Evolutionary conservation across 129 eudicot species (phyloP), one percentile per base, ranked within the genome.

Genomic region (Helianthus annuus): DNA sequence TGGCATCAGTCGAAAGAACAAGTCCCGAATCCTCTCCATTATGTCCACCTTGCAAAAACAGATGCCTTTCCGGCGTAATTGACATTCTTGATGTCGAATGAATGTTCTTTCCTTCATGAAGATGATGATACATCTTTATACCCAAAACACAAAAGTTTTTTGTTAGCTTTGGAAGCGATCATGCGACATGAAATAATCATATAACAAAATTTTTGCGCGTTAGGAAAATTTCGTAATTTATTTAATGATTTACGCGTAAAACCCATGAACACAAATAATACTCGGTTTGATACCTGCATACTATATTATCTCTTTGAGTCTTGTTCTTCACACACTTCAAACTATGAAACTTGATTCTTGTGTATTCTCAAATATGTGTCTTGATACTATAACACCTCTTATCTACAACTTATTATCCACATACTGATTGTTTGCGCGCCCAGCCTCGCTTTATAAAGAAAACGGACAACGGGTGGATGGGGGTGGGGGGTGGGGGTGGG

Each of bases 1-100:
- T 95, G 29, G 99, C 96, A 80, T 95, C 99, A 5, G 99, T 95
- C 64, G 99, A 95, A 63, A 95, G 94, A 51, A 95, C 97, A 55
- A 91, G 96, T 52, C 94, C 97, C 1, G 97, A 91, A 64, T 90
- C 93, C n/a, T 87, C 84, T 6, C 74, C 69, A 36, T 79, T 83
- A 78, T 82, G 88, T 71, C 83, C 92, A 56, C 90, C 94, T 83
- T 85, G 97, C 70, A 85, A 73, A 83, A 88, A 88, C 85, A 90
- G 39, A 57, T 88, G 92, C 73, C 96, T 86, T 69, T 94, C 99
- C 64, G 84, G 87, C 24, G 86, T 84, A 38, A 81, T 66, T 9
- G 88, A 53, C 88, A 86, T 86, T 80, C 89, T 86, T 39, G 93
- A 70, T 44, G 92, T 85, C 19, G 91, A 45, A 63, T 85, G 88